Evolutionary conservation across 805 yeast species (phyloP), one percentile per base, ranked within the genome.

Genomic region (Tetrapisispora namnaoensis): DNA sequence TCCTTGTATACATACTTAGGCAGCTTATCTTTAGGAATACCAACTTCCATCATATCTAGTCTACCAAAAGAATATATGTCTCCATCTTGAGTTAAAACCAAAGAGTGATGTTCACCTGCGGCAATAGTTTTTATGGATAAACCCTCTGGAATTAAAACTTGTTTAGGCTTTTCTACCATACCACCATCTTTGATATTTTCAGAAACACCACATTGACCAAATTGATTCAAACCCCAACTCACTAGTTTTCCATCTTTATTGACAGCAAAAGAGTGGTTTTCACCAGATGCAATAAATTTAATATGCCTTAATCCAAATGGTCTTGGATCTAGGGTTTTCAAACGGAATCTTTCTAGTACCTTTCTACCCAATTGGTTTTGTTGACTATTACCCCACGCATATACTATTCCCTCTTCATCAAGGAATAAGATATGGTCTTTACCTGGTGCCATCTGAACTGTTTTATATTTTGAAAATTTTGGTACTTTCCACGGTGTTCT

Each of bases 331-430:
- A 86, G 72, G 2, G 88, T 79, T 51, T 80, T 76, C 59, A 75
- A 76, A 67, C 85, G 76, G 56, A 82, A 87, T 69, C 86, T 86
- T 69, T 80, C 97, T 67, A 82, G 62, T 22, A 90, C 80, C 59
- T 82, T 82, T 61, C 96, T 78, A 21, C 98, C 99, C 55, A 93
- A 74, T 70, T 93, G 98, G 67, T 74, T 80, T 61, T 87, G 95
- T 59, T 90, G 95, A 24, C 97, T 96, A 63, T 87, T 86, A 56
- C 99, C 99, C 99, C 99, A 93, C 0, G 98, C 90, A 61, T 77
- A 88, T 1, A 90, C 97, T 47, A 81, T 74, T 50, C 99, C 99
- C 59, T 79, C 82, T 24, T 78, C 70, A 63, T 90, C 95, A 36
- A 93, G 71, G 22, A 95, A 93, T 43, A 93, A 65, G 36, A 93